Conservation (phyloP, 1,284 basidiomycete genomes). For the Tylopilus sp. region DNA sequence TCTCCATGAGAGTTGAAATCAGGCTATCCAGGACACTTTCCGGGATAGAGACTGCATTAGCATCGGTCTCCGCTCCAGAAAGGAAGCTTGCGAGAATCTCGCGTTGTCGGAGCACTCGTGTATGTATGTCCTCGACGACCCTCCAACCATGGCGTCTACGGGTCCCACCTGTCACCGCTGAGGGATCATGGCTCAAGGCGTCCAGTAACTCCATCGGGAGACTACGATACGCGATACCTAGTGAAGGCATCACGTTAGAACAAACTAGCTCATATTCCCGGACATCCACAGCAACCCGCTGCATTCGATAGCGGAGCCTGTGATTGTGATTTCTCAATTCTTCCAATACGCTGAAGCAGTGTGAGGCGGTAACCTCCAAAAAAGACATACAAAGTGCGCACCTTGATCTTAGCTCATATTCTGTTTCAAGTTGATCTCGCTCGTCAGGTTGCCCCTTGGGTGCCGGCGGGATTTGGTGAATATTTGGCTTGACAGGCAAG, state of each 20-base stretch:
- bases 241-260: conserved; percentile 42
- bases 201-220: conserved; percentile 65
- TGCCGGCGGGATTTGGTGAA: conserved; percentile 24
- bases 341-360: conserved; percentile 49
- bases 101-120: conserved; percentile 56
- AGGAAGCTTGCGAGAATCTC: conserved; percentile 52
- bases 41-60: conserved; percentile 22
- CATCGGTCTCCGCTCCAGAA: conserved; percentile 23
- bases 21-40: conserved; percentile 53
- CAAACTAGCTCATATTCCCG: conserved; percentile 63
- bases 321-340: conserved; percentile 57
- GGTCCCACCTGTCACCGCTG: conserved; percentile 61
- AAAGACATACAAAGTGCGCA: conserved; percentile 34
- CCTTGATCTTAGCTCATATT: conserved; percentile 61
- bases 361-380: conserved; percentile 4
- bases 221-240: conserved; percentile 44
- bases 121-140: conserved; percentile 69
- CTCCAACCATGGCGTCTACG: conserved; percentile 56
- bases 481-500: conserved; percentile 9
- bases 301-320: conserved; percentile 59
- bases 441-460: conserved; percentile 45
- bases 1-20: conserved; percentile 43
- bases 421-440: conserved; percentile 41
- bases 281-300: conserved; percentile 56
- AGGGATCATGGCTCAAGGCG: conserved; percentile 69